A percentile compares a stretch with the other conserved stretches of the same genome.
These are phyloP conservation scores for Rosellinia necatrix DNA, from an alignment of 2,329 filamentous ascomycete genomes.

Conservation along the genomic window DNA sequence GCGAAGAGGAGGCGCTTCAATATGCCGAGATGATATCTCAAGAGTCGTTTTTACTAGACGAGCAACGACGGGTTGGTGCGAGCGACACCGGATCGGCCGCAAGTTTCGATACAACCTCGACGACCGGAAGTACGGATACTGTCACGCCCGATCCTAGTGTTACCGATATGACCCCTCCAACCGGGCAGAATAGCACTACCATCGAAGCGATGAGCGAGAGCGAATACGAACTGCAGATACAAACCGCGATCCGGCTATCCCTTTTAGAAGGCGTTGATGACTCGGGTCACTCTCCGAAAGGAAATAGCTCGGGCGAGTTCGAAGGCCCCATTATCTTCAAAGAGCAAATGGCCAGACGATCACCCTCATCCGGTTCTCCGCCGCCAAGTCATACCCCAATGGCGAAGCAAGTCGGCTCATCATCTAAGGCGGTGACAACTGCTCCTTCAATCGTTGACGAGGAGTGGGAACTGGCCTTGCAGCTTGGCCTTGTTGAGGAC, in stretches of 20 bases:
- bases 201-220: conserved; percentile 49
- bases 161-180: conserved; percentile 45
- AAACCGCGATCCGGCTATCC: conserved; percentile 66
- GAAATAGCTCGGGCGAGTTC: conserved; percentile 53
- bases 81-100: conserved; percentile 56
- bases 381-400: conserved; percentile 45
- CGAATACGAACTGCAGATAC: conserved; percentile 65
- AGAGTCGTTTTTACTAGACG: conserved; percentile 61
- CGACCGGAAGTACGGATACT: conserved; percentile 49
- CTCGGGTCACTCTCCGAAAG: conserved; percentile 50
- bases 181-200: conserved; percentile 32
- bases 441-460: conserved; percentile 48
- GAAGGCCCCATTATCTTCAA: conserved; percentile 58
- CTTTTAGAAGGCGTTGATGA: conserved; percentile 61
- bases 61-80: conserved; percentile 58
- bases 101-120: conserved; percentile 48
- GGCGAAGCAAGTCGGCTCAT: conserved; percentile 33
- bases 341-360: conserved; percentile 48
- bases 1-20: conserved; percentile 66
- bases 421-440: conserved; percentile 30
- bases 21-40: conserved; percentile 71
- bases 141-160: conserved; percentile 61
- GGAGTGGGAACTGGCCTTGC: conserved; percentile 64
- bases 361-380: conserved; percentile 42
- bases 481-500: conserved; percentile 63